Base-by-base conservation (phyloP, 169 alveolate genomes). In the Pseudocohnilembus persalinus region DNA sequence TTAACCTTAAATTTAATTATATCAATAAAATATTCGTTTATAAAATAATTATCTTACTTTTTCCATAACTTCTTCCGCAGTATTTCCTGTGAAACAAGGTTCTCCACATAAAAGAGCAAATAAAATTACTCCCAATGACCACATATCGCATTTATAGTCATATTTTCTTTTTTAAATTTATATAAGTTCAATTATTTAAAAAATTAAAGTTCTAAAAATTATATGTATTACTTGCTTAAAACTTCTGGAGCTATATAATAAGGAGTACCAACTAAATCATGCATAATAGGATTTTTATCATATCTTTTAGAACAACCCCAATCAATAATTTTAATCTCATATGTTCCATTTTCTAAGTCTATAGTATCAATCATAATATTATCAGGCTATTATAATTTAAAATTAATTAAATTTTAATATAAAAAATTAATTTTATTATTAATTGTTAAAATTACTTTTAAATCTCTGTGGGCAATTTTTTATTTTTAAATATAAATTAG, bases 181-280 rank as follows among this genome's bases (percentile, higher is more conserved):
- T 20, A 49, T 11, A 49, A 11, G n/a, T n/a, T n/a, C n/a, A n/a
- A n/a, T n/a, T n/a, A n/a, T n/a, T n/a, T n/a, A n/a, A 49, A 11
- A 49, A 49, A 49, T 49, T 49, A 49, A 49, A 11, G 20, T 49
- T 11, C 4, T 49, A 49, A 11, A 49, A 49, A 49, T 49, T 49
- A 49, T 49, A 49, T 11, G 20, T 11, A 11, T 49, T 49, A 49
- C 68, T 20, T 49, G 20, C 32, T 74, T 15, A 82, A 28, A 0
- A 82, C 87, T 82, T 82, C 87, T 11, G 87, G 87, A 0, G 87
- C 87, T 16, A 82, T 74, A 31, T 82, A 82, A 30, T 49, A 49
- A 49, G 68, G 68, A 49, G 68, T 49, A 11, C 68, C 68, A 20
- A 49, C 68, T 49, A 49, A 49, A 49, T 49, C 68, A 49, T 49